A percentile compares a stretch with the other conserved stretches of the same genome.
Evolutionary conservation across 495 filamentous ascomycete genomes (phyloP).

Genomic region (Cryomyces antarcticus): DNA sequence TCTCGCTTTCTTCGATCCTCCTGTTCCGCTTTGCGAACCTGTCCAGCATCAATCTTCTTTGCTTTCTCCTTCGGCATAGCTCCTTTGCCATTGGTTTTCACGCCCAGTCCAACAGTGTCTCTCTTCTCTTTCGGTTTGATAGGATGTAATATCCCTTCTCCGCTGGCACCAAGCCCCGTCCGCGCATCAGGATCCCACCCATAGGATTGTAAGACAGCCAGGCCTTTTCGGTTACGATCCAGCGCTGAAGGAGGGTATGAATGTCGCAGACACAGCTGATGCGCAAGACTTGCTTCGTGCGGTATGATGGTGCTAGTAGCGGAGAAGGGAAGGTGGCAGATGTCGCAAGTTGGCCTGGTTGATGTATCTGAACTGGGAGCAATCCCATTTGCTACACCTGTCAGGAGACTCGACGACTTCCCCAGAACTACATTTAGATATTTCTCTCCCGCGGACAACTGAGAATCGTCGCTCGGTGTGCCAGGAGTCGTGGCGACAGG

Average conservation of each 20-base stretch:
- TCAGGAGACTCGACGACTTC: too few species aligned
- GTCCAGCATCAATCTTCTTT: slow-evolving; percentile 44
- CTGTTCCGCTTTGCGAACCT: slow-evolving; percentile 36
- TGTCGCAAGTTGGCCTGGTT: slow-evolving; percentile 23
- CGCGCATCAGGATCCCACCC: slow-evolving; percentile 80
- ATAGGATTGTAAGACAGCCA: slow-evolving; percentile 52
- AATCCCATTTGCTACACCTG: too few species aligned
- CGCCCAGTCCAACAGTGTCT: slow-evolving; percentile 54
- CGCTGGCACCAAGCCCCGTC: slow-evolving; percentile 44
- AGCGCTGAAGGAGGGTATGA: slow-evolving; percentile 71
- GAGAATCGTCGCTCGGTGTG: too few species aligned
- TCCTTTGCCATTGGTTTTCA: slow-evolving; percentile 3
- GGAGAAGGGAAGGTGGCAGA: slow-evolving; percentile 38
- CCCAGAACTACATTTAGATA: too few species aligned
- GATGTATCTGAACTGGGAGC: not conserved
- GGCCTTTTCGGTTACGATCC: slow-evolving; percentile 56
- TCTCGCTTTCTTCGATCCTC: slow-evolving; percentile 43
- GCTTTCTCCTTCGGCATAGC: slow-evolving; percentile 7
- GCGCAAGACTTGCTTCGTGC: slow-evolving; percentile 57
- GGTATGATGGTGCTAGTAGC: slow-evolving; percentile 11
- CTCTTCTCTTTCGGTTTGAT: slow-evolving; percentile 54
- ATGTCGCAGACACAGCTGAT: slow-evolving; percentile 62
- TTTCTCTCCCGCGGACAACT: too few species aligned
- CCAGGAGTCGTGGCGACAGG: slow-evolving; percentile 5
- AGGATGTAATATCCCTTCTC: slow-evolving; percentile 57